A percentile compares a stretch with the other conserved stretches of the same genome.
phyloP scores from a whole-genome alignment of 83 land plant species.

The Picea abies region DNA sequence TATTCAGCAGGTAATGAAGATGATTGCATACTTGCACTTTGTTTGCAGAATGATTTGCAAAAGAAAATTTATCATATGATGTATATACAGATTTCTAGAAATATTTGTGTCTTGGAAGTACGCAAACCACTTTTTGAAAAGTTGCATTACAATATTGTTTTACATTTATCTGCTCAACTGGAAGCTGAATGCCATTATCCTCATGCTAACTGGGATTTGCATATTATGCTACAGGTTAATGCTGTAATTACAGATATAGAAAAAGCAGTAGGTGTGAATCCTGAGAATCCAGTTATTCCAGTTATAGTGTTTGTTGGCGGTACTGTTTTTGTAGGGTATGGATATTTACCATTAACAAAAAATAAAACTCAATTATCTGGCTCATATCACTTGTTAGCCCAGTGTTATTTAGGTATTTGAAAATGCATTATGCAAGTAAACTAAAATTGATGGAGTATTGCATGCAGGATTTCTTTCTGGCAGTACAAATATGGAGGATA shows the following conservation, averaged over 20 bases:
- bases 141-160: background rate
- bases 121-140: background rate
- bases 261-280: conserved; percentile 56
- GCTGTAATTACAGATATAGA: conserved; percentile 38
- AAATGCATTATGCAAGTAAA: conserved; percentile 2
- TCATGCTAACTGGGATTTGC: background rate
- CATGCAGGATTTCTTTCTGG: conserved; percentile 58
- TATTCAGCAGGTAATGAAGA: conserved; percentile 47
- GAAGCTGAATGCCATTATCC: background rate
- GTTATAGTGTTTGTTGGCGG: conserved; percentile 48
- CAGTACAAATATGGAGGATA: conserved; percentile 64
- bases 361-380: background rate
- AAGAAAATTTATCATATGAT: background rate
- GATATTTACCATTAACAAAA: background rate
- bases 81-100: background rate
- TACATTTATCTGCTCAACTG: background rate
- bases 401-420: background rate
- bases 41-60: background rate
- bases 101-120: background rate
- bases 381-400: background rate
- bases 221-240: conserved; percentile 30
- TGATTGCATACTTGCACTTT: background rate
- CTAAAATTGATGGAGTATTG: conserved; percentile 6
- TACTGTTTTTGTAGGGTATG: conserved; percentile 65
- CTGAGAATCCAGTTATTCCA: conserved; percentile 61